Percentiles rank a stretch among this genome's conserved stretches.
phyloP scores from a whole-genome alignment of 805 yeast genomes.

The Starmerella bombicola region DNA sequence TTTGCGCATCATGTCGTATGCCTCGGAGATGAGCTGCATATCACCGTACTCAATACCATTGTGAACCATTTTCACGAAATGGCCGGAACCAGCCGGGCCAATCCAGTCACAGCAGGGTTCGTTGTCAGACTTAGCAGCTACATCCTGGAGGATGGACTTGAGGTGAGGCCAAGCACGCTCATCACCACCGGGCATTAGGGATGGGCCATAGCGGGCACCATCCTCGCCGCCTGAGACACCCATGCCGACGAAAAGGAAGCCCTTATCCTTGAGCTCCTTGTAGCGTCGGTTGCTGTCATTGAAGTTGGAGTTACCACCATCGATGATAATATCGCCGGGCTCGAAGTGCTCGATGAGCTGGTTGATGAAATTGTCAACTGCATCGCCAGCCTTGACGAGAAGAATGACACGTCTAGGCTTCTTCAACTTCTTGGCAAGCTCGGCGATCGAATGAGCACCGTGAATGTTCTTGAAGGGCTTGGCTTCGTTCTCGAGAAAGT shows the following conservation, averaged over 20 bases:
- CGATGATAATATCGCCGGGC: conserved; percentile 94
- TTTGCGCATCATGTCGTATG: conserved; percentile 91
- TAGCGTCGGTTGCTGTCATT: conserved; percentile 96
- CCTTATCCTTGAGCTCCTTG: conserved; percentile 76
- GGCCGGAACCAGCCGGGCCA: conserved; percentile 98
- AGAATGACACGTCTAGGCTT: conserved; percentile 92
- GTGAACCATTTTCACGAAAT: conserved; percentile 98
- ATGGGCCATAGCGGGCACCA: conserved; percentile 99
- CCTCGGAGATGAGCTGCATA: conserved; percentile 98
- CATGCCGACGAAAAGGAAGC: conserved; percentile 87
- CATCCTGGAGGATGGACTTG: conserved; percentile 89
- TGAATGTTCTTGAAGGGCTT: conserved; percentile 78
- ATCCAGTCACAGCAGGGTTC: conserved; percentile 99
- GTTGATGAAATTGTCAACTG: conserved; percentile 84
- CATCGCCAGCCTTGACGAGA: conserved; percentile 90
- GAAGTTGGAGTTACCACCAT: conserved; percentile 99
- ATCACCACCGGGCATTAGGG: conserved; percentile 99
- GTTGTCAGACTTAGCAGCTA: conserved; percentile 92
- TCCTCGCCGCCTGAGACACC: conserved; percentile 99
- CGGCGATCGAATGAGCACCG: conserved; percentile 89
- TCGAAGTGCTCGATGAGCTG: conserved; percentile 85
- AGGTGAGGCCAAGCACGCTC: conserved; percentile 97
- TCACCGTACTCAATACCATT: conserved; percentile 99
- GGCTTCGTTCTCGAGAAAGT: conserved; percentile 86
- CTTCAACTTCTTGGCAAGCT: conserved; percentile 77